Percentiles rank a stretch among this genome's conserved stretches.
These are phyloP conservation scores for Sporothrix humicola DNA, from an alignment of 2,329 filamentous ascomycete species.

Conservation along the genomic window DNA sequence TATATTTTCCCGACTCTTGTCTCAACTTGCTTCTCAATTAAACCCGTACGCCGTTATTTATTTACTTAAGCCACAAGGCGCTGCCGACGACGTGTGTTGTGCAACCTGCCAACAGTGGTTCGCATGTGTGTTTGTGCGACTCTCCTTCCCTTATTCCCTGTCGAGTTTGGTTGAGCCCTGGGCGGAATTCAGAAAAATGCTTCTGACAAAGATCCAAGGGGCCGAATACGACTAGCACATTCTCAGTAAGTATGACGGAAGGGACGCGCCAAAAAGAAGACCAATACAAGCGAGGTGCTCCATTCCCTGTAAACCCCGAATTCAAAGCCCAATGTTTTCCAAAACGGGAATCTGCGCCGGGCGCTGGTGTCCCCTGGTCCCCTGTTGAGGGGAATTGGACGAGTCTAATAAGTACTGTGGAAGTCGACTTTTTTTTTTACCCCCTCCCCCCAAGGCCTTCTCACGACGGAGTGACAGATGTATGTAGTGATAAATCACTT, in stretches of 20 bases:
- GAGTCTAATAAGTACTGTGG: too few relatives aligned
- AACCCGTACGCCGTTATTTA: neutral
- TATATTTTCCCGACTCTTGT: too few relatives aligned
- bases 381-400: neutral
- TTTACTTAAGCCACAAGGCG: neutral
- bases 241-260: neutral
- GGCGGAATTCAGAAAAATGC: neutral
- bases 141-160: neutral
- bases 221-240: neutral
- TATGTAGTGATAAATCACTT: too few relatives aligned
- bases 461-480: too few relatives aligned
- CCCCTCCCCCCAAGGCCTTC: too few relatives aligned
- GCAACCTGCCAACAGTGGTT: conserved; percentile 21
- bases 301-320: conserved; percentile 23
- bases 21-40: too few relatives aligned
- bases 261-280: conserved; percentile 2
- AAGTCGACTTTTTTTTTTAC: too few relatives aligned
- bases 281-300: neutral
- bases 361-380: conserved; percentile 9
- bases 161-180: neutral
- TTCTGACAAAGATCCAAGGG: neutral
- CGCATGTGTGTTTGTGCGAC: neutral
- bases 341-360: conserved; percentile 27
- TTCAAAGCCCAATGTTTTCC: conserved; percentile 16
- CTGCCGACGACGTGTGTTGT: conserved; percentile 1